Base-by-base conservation (phyloP, 495 filamentous ascomycete genomes). In the Penicillium maclennaniae region DNA sequence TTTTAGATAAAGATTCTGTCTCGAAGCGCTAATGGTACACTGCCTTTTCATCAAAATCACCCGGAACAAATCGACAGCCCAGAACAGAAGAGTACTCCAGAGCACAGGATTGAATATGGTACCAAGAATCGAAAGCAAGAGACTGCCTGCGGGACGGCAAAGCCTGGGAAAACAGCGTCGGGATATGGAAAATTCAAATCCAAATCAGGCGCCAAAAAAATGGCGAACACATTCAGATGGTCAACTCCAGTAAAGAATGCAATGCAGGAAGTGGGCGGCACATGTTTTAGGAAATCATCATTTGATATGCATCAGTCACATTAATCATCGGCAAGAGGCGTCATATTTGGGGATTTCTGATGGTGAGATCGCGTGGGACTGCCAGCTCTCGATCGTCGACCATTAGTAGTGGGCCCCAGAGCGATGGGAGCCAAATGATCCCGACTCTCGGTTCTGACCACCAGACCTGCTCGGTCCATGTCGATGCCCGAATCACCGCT, bases 381-480 rank as follows among this genome's bases (percentile, higher is more conserved):
- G 55, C 69, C 70, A 23, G 73, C 67, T 49, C 74, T 55, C 26
- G 74, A 76, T 25, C 72, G 72, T 39, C 74, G 72, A 5, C 74
- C 74, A 44, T 76, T 75, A 0, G 65, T 75, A 10, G 71, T 74
- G 20, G 73, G 71, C 1, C 73, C 73, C 17, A 76, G 28, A 16
- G 71, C 68, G 20, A 75, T 55, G 9, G 73, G 72, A 25, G 72
- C 65, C 47, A 87, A 66, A 54, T 88, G 79, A 63, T 96, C 92
- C 46, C 88, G 76, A 63, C 89, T 93, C 63, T 93, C 91, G 1
- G 87, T 89, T 56, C 90, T 74, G 3, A 87, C 81, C 28, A 87
- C 87, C 53, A 95, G 66, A 28, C 90, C 89, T 40, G 79, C 84
- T 46, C 88, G 76, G 54, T 89, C 86, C 59, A 92, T 84, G 0